Evolutionary conservation across 2,329 filamentous ascomycete genomes (phyloP).

Genomic region (Dactylellina sp.): DNA sequence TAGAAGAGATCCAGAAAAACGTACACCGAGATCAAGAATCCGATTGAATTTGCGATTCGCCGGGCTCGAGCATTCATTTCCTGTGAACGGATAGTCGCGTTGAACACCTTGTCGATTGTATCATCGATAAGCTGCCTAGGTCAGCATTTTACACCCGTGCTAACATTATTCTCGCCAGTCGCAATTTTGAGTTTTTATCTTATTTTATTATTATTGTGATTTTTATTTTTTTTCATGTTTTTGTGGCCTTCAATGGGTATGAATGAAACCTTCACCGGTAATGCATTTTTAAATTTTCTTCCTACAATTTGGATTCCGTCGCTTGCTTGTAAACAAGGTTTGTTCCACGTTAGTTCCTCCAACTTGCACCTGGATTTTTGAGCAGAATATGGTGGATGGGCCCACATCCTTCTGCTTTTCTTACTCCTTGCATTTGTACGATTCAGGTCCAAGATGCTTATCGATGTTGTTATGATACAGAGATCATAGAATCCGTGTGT

Average conservation of each 20-base stretch:
- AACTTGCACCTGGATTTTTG: neutral
- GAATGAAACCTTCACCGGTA: neutral
- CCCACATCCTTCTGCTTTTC: neutral
- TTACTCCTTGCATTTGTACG: neutral
- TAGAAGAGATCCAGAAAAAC: neutral
- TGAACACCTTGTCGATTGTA: neutral
- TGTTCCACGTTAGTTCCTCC: constrained; percentile 30
- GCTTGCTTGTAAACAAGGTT: constrained; percentile 33
- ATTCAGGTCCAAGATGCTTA: neutral
- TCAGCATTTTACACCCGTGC: too few relatives aligned
- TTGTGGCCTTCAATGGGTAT: neutral
- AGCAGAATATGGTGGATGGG: neutral
- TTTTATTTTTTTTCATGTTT: too few relatives aligned
- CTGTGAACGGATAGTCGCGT: too few relatives aligned
- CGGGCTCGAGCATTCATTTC: too few relatives aligned
- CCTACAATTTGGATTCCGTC: constrained; percentile 23
- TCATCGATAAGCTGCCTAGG: too few relatives aligned
- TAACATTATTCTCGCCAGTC: too few relatives aligned
- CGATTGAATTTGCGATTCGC: neutral
- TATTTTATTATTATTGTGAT: too few relatives aligned
- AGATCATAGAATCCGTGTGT: neutral
- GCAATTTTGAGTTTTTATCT: too few relatives aligned
- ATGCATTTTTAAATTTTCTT: too few relatives aligned
- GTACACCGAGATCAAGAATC: constrained; percentile 13
- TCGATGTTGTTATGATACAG: neutral